Evolutionary conservation across 2,329 filamentous ascomycete species (phyloP), one percentile per base, ranked within the genome.

Genomic region (Fusarium liriodendri): DNA sequence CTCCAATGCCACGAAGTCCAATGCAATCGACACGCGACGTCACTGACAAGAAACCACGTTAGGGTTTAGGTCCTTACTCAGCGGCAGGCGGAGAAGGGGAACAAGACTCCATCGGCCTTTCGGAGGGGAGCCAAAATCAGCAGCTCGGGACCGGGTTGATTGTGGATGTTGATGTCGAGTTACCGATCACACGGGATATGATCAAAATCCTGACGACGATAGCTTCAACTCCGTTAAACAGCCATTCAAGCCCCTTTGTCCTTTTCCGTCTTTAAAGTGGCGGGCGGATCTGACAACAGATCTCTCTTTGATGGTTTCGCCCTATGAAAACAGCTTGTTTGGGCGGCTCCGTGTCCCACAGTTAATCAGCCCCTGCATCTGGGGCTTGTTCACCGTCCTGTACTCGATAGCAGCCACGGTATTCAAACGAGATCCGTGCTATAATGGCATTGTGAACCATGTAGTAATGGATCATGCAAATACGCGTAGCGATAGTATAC

Each of bases 291-390:
- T 75, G 50, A 54, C 66, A 65, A 63, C 69, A 73, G 74, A 69
- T 76, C 71, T 77, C 54, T 76, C 69, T 75, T 50, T 67, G 42
- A 65, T 64, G 64, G 76, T 64, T 69, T 59, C 42, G 62, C 66
- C 64, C 67, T 67, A 77, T 65, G 62, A 69, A 64, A 70, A 64
- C 35, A 61, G 64, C 60, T 20, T 62, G 62, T 64, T 63, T 68
- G 69, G 63, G 58, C 61, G 57, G 55, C 38, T 55, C 60, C 55
- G 47, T 64, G 73, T 78, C 72, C 76, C 76, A 78, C 76, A 73
- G 60, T 47, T 77, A 77, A 78, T 77, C 62, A 78, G 73, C 76
- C 76, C 76, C 76, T 78, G 76, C 75, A 47, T 78, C 73, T 57
- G 60, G 73, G 70, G 52, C 64, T 45, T 68, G 40, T 62, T 59